Base-by-base conservation (phyloP, 2,329 filamentous ascomycete species). In the Alternaria rosae region DNA sequence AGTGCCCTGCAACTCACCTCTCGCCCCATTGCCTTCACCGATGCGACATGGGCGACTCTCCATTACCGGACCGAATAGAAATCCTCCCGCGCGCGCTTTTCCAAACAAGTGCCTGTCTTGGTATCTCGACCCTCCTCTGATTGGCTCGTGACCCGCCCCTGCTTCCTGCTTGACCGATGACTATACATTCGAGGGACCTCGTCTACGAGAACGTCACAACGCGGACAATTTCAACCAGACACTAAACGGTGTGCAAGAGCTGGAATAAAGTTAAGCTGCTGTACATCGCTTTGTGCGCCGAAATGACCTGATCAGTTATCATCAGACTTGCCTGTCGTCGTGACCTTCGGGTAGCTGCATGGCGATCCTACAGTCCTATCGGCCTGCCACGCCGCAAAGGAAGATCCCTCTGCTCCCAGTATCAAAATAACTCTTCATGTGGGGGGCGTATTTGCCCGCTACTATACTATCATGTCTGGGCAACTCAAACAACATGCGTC, bases 341-440 rank as follows among this genome's bases (percentile, higher is more conserved):
- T 52, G 15, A 51, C 58, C 58, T 30, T 45, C 54, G 47, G 54
- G 58, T 52, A 47, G 26, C 30, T 57, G 58, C 58, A 57, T 61
- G 54, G 44, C 43, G 54, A 57, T 57, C 45, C 47, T 52, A 44
- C 45, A 12, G 28, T 30, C 23, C 41, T 61, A n/a, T 35, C 47
- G 52, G 47, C 12, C 38, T 25, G 13, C 32, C 57, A 57, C 38
- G 53, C 54, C 58, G 38, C 54, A 26, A 23, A 51, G 45, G 35
- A 47, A 52, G 45, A 45, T 57, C 41, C 44, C 32, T 26, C 28
- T 13, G 38, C 28, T 54, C 35, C 30, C 44, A 48, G 53, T 30
- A 43, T 56, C 28, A 57, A 21, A 15, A 48, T 32, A 28, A n/a
- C 35, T 25, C 56, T 51, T 25, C 44, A 44, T 60, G 45, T 60